phyloP scores from a whole-genome alignment of 1,284 basidiomycete genomes.

The Boletus smithii region DNA sequence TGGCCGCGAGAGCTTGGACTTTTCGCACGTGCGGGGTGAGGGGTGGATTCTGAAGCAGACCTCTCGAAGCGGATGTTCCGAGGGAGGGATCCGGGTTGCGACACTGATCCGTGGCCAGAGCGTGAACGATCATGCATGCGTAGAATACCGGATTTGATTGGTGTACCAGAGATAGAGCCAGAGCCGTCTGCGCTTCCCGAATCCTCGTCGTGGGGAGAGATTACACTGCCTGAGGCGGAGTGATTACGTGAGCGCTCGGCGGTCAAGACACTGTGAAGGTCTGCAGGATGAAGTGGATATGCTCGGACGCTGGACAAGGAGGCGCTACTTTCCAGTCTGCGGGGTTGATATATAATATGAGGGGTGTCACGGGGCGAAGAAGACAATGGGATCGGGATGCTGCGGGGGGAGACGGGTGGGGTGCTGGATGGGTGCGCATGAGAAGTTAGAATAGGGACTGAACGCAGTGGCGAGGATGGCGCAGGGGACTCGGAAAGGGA shows the following conservation, averaged over 20 bases:
- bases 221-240: constrained; percentile 20
- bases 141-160: constrained; percentile 37
- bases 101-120: constrained; percentile 31
- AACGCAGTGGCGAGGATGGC: constrained; percentile 21
- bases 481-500: constrained; percentile 28
- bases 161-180: constrained; percentile 27
- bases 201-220: constrained; percentile 27
- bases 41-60: constrained; percentile 26
- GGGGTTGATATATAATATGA: constrained; percentile 20
- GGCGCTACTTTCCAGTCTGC: constrained; percentile 27
- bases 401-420: constrained; percentile 31
- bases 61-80: constrained; percentile 36
- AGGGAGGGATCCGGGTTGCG: constrained; percentile 26
- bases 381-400: constrained; percentile 22
- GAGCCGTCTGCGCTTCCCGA: constrained; percentile 17
- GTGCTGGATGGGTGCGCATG: constrained; percentile 10
- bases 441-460: constrained; percentile 22
- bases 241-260: constrained; percentile 32
- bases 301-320: constrained; percentile 28
- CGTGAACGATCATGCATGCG: constrained; percentile 39
- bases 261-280: constrained; percentile 34
- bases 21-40: constrained; percentile 25
- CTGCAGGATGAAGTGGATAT: constrained; percentile 33
- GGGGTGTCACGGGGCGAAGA: constrained; percentile 30
- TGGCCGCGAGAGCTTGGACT: constrained; percentile 29